Evolutionary conservation across 352 stramenopile genomes (phyloP), one percentile per base, ranked within the genome.

Genomic region (Pythium brassicae): DNA sequence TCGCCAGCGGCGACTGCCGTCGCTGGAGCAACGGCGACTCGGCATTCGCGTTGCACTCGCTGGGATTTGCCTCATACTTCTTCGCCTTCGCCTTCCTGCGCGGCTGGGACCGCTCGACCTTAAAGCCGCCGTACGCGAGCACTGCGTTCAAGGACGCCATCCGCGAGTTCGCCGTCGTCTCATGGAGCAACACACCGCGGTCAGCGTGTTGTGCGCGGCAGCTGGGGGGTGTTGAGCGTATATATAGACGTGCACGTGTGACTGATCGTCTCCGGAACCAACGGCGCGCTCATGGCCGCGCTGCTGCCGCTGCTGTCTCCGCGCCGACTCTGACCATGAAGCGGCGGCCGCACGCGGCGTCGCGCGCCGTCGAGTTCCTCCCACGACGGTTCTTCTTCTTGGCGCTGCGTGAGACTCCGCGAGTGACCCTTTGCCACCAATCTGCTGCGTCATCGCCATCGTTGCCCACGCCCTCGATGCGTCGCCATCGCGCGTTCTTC

Each of bases 311-410:
- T 14, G 22, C 3, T 4, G 22, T 23, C 56, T 26, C 44, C 42
- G 29, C 6, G 42, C 1, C 2, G n/a, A 25, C n/a, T 25, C 49
- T 48, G 23, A 34, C 12, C 15, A 90, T 90, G 80, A 87, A 78
- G 63, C 70, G 70, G 53, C 66, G 65, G 14, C 55, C 76, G 11
- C 52, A 53, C 40, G 52, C 78, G 12, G 53, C 67, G 15, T 53
- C 73, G 9, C 59, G 54, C 4, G 66, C 78, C 1, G 86, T 90
- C 43, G 80, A 87, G 63, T 86, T 90, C 51, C 53, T 83, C 14
- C 70, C 76, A 0, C 43, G 49, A 39, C 56, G 62, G 29, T 88
- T 90, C 49, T 90, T 76, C 57, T 69, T 87, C 9, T 49, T 86
- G 27, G 53, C 84, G 4, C 32, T 81, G 35, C 70, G 54, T 10